Conservation (phyloP, 2,329 filamentous ascomycete genomes). For the Neurospora sp. region DNA sequence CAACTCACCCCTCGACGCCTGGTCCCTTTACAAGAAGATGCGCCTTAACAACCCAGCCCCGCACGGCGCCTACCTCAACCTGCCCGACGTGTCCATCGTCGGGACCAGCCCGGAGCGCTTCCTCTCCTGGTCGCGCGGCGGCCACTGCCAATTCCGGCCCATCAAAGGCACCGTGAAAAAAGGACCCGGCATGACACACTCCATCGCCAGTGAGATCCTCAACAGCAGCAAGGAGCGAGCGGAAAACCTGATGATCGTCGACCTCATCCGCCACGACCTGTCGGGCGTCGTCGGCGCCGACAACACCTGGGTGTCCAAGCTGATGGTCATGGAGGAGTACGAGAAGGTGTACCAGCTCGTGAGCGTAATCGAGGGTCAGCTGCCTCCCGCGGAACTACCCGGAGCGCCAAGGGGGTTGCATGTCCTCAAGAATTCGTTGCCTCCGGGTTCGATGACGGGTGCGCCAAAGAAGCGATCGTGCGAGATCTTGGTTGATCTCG, state of each 20-base stretch:
- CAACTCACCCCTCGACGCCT: neutral
- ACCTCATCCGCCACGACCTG: neutral
- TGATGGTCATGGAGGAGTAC: neutral
- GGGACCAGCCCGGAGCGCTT: neutral
- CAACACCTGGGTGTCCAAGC: neutral
- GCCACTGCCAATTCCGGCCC: neutral
- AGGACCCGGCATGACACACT: neutral
- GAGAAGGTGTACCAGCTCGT: neutral
- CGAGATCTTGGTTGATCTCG: neutral
- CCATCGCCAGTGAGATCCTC: neutral
- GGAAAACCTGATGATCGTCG: neutral
- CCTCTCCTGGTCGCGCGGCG: neutral
- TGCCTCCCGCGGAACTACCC: neutral
- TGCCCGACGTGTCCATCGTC: neutral
- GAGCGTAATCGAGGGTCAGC: neutral
- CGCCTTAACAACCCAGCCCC: neutral
- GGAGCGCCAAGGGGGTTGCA: neutral
- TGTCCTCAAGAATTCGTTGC: neutral
- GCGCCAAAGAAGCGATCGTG: neutral
- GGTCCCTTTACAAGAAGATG: neutral
- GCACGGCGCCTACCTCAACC: neutral
- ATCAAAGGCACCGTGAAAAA: neutral
- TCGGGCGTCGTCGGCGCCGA: neutral
- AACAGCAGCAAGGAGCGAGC: neutral
- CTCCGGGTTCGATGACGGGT: neutral